These are phyloP conservation scores for Kregervanrija pseudodelftensis DNA, from an alignment of 805 yeast genomes.

Conservation along the genomic window DNA sequence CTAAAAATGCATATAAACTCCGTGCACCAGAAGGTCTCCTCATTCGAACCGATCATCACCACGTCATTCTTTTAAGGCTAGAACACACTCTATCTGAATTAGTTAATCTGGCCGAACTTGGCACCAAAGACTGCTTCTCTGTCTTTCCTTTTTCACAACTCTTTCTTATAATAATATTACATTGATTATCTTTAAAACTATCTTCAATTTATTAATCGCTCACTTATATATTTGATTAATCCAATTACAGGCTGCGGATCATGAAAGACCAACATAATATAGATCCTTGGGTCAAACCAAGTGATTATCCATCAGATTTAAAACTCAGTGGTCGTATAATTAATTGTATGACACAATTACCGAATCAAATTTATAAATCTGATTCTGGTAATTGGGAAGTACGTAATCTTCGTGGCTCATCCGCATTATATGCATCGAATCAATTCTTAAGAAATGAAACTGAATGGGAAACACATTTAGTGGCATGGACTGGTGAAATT, in stretches of 20 bases:
- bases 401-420: constrained; percentile 67
- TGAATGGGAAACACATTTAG: constrained; percentile 79
- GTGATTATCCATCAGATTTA: constrained; percentile 21
- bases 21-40: too few relatives aligned
- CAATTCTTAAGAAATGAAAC: constrained; percentile 55
- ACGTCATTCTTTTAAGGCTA: neutral
- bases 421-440: constrained; percentile 76
- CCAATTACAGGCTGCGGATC: too few relatives aligned
- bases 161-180: too few relatives aligned
- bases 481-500: constrained; percentile 96
- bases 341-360: constrained; percentile 60
- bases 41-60: too few relatives aligned
- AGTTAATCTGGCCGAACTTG: too few relatives aligned
- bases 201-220: too few relatives aligned
- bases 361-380: constrained; percentile 47
- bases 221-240: too few relatives aligned
- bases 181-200: too few relatives aligned
- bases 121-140: too few relatives aligned
- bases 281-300: constrained; percentile 7
- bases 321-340: constrained; percentile 59
- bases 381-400: constrained; percentile 46
- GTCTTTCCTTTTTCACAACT: too few relatives aligned
- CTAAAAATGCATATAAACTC: too few relatives aligned
- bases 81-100: constrained; percentile 8
- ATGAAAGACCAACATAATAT: too few relatives aligned